Conservation (phyloP, 768 basidiomycete species). For the Ramaria rubella region DNA sequence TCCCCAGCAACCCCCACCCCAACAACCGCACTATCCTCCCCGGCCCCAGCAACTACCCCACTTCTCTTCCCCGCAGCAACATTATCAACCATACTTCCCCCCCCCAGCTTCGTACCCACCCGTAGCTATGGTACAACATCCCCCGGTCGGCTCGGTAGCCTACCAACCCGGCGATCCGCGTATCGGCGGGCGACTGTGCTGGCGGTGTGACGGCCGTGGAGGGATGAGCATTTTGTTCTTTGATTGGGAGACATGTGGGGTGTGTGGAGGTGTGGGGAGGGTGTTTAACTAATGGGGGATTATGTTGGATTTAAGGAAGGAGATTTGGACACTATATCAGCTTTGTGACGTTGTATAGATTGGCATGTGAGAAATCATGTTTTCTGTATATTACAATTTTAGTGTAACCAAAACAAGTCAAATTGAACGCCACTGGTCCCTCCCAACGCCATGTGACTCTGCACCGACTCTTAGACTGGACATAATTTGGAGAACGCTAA, state of each 20-base stretch:
- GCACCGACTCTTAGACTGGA: no score
- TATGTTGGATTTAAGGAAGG: no score
- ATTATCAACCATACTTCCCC: background rate
- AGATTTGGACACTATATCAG: no score
- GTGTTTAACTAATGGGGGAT: conserved; percentile 20
- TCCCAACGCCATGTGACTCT: no score
- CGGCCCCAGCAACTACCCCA: background rate
- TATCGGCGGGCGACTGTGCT: conserved; percentile 61
- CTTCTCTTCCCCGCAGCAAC: conserved; percentile 12
- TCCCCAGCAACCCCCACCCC: background rate
- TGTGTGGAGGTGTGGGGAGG: conserved; percentile 63
- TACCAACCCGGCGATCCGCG: conserved; percentile 62
- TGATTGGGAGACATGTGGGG: conserved; percentile 44
- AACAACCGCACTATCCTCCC: background rate
- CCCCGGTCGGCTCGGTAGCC: conserved; percentile 30
- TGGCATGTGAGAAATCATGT: no score
- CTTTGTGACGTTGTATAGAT: no score
- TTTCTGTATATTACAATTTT: no score
- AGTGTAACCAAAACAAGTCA: no score
- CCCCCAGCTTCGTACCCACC: background rate
- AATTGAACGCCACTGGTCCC: no score
- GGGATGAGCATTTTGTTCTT: conserved; percentile 45
- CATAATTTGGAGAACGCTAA: no score
- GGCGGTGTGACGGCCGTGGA: conserved; percentile 59
- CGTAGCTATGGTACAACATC: background rate